Evolutionary conservation across 2,329 filamentous ascomycete genomes (phyloP).

Genomic region (Capronia americana): DNA sequence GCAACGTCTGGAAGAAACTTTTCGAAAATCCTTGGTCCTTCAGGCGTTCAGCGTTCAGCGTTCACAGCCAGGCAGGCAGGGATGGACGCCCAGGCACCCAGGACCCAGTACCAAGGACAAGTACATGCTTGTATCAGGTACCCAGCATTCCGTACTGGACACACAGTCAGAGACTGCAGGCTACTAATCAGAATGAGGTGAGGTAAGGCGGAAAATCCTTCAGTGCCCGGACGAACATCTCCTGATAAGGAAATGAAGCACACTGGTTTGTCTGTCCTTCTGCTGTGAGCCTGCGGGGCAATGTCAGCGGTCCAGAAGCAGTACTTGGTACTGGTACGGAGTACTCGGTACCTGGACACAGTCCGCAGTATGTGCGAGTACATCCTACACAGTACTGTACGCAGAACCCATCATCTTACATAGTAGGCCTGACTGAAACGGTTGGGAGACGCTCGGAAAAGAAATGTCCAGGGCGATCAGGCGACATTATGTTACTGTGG

Average conservation of each 20-base stretch:
- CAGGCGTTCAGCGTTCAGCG: not conserved
- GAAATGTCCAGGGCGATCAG: too few relatives aligned
- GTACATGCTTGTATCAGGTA: not conserved
- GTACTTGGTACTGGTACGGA: too few relatives aligned
- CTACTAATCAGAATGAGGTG: not conserved
- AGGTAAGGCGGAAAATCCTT: conserved; percentile 6
- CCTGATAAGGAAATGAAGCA: conserved; percentile 7
- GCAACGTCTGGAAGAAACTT: not conserved
- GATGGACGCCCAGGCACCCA: not conserved
- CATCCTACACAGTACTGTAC: too few relatives aligned
- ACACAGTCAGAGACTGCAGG: not conserved
- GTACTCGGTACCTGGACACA: too few relatives aligned
- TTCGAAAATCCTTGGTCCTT: not conserved
- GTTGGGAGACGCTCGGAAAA: too few relatives aligned
- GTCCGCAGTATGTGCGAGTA: too few relatives aligned
- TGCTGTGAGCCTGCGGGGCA: not conserved
- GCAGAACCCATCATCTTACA: too few relatives aligned
- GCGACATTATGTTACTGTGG: too few relatives aligned
- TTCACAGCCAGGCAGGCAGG: not conserved
- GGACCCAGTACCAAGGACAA: not conserved
- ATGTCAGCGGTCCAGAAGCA: not conserved
- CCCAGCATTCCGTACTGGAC: not conserved
- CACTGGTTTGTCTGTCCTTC: not conserved
- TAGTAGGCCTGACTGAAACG: too few relatives aligned
- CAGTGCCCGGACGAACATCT: conserved; percentile 2